These are phyloP conservation scores for Rhizopus arrhizus DNA, from an alignment of 371 early-diverging fungal species.

Conservation along the genomic window DNA sequence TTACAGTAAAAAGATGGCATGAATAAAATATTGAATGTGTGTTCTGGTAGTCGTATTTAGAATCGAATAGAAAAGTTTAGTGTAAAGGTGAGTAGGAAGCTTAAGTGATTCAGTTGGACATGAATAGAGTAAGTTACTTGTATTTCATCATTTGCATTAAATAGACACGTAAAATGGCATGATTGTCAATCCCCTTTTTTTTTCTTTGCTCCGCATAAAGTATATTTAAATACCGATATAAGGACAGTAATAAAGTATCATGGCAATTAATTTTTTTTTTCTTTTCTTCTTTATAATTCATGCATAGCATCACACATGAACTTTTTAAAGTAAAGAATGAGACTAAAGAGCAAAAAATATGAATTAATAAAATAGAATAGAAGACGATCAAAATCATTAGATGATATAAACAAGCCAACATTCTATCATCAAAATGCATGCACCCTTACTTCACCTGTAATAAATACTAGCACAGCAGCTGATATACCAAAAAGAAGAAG, in stretches of 20 bases:
- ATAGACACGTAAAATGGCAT: no score
- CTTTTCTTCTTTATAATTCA: constrained; percentile 1
- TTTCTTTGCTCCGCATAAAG: no score
- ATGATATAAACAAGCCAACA: constrained; percentile 27
- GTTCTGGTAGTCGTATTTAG: no score
- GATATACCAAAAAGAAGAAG: constrained; percentile 36
- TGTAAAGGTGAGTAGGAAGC: no score
- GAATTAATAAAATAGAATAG: constrained; percentile 7
- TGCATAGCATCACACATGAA: constrained; percentile 1
- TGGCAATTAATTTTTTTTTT: constrained; percentile 6
- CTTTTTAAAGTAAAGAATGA: constrained; percentile 6
- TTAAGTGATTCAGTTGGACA: no score
- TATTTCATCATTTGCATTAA: no score
- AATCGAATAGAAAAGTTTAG: no score
- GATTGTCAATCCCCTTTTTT: no score
- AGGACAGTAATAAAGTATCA: neutral
- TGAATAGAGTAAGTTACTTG: no score
- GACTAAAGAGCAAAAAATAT: neutral
- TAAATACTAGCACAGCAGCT: neutral
- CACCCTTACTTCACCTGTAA: constrained; percentile 26
- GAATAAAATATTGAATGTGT: no score
- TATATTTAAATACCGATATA: no score
- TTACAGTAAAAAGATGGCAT: no score
- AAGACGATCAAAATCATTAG: constrained; percentile 48
- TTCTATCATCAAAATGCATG: constrained; percentile 10